phyloP scores from a whole-genome alignment of 345 rosid genomes.

The Eucalyptus regnans region DNA sequence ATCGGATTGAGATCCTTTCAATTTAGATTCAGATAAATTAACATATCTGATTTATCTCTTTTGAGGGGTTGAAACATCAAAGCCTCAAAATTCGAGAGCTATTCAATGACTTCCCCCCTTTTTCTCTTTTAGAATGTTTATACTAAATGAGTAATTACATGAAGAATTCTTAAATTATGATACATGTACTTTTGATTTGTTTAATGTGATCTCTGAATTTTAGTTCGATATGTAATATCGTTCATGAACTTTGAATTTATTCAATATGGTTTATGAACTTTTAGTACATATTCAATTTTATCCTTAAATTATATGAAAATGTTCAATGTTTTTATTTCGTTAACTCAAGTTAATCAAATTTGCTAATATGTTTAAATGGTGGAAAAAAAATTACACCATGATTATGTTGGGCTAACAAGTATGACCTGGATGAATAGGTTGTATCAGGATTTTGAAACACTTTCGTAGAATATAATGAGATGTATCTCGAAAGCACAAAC shows the following conservation, averaged over 20 bases:
- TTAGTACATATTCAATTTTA: neutral
- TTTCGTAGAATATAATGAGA: neutral
- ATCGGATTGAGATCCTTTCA: neutral
- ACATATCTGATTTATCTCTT: neutral
- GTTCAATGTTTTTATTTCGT: neutral
- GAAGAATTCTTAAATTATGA: too few species aligned
- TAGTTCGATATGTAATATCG: fast-evolving
- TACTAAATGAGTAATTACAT: too few species aligned
- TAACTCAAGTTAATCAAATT: neutral
- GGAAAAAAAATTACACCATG: neutral
- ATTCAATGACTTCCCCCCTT: neutral
- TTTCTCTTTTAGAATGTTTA: neutral
- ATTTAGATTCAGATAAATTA: neutral
- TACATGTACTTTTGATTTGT: too few species aligned
- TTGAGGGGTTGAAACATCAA: neutral
- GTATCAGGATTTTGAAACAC: neutral
- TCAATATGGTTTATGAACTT: fast-evolving
- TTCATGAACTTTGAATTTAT: neutral
- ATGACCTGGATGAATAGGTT: too few species aligned
- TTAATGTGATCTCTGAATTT: fast-evolving
- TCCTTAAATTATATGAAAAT: neutral
- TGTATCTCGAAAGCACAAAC: neutral
- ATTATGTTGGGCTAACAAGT: neutral
- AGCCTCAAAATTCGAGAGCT: neutral
- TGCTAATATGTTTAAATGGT: neutral